Conservation (phyloP, 352 stramenopile genomes). For the Globisporangium alternatum region DNA sequence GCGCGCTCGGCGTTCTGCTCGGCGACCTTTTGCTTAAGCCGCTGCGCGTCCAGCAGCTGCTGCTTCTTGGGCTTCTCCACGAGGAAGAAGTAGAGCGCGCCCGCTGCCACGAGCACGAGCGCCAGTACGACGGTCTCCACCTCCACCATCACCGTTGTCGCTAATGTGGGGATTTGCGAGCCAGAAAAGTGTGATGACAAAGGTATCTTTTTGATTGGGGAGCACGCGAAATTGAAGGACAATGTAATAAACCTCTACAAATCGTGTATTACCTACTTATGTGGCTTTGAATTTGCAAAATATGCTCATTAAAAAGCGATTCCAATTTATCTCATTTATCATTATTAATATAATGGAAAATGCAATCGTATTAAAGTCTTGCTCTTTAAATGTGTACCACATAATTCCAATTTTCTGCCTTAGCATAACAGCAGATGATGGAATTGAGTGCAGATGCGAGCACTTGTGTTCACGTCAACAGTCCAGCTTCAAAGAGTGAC, state of each 20-base stretch:
- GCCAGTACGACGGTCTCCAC: conserved; percentile 41
- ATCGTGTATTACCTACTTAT: not conserved
- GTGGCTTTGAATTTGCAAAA: not conserved
- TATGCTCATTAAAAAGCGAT: not conserved
- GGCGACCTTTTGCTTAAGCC: conserved; percentile 50
- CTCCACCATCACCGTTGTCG: conserved; percentile 21
- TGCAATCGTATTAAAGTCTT: too few species aligned
- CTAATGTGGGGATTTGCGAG: not conserved
- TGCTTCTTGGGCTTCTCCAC: conserved; percentile 44
- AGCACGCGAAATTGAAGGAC: not conserved
- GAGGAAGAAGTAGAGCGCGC: conserved; percentile 68
- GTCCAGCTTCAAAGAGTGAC: not conserved
- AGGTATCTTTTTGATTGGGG: not conserved
- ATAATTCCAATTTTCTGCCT: too few species aligned
- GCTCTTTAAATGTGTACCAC: too few species aligned
- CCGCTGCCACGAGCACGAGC: conserved; percentile 50
- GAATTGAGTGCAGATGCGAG: not conserved
- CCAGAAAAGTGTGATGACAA: not conserved
- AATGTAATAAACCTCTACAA: not conserved
- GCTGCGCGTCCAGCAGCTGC: conserved; percentile 22
- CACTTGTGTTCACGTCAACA: conserved; percentile 13
- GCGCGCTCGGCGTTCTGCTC: conserved; percentile 47
- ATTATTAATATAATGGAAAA: too few species aligned
- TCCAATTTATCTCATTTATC: not conserved
- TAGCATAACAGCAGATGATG: not conserved